Conservation (phyloP, 2,329 filamentous ascomycete genomes). For the Beauveria medogensis region DNA sequence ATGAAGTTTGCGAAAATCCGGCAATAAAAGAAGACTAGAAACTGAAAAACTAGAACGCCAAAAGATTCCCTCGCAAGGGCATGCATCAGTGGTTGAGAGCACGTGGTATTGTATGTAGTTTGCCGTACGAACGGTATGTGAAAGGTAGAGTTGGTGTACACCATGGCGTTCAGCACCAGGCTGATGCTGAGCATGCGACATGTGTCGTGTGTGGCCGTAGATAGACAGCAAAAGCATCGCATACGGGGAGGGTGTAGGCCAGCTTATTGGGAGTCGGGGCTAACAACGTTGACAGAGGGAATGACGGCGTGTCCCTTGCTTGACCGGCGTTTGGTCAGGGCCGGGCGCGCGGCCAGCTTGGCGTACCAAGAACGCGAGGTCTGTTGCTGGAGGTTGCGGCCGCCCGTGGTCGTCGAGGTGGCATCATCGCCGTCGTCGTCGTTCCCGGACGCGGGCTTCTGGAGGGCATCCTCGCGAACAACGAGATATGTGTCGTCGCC, state of each 20-base stretch:
- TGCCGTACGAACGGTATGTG: not conserved
- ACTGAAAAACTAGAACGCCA: not conserved
- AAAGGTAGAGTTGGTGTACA: not conserved
- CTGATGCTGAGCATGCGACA: not conserved
- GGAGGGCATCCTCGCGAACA: not conserved
- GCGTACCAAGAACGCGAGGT: slow-evolving; percentile 33
- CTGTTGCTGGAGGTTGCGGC: slow-evolving; percentile 2
- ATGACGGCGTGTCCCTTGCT: slow-evolving; percentile 34
- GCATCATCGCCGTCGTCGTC: not conserved
- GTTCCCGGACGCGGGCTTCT: not conserved
- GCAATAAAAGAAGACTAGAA: not conserved
- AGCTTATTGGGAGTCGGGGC: not conserved
- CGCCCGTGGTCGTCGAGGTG: not conserved
- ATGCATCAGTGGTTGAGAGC: not conserved
- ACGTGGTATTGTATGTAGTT: not conserved
- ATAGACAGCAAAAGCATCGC: not conserved
- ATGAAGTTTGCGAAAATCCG: not conserved
- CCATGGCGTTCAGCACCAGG: not conserved
- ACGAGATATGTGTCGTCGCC: slow-evolving; percentile 9
- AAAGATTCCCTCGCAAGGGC: not conserved
- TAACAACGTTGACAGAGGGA: slow-evolving; percentile 21
- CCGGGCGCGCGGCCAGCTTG: slow-evolving; percentile 29
- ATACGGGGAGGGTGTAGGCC: not conserved
- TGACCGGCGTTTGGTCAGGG: slow-evolving; percentile 34
- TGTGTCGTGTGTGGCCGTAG: not conserved